Base-by-base conservation (phyloP, 306 rosid genomes). In the Gynostemma pentaphyllum region DNA sequence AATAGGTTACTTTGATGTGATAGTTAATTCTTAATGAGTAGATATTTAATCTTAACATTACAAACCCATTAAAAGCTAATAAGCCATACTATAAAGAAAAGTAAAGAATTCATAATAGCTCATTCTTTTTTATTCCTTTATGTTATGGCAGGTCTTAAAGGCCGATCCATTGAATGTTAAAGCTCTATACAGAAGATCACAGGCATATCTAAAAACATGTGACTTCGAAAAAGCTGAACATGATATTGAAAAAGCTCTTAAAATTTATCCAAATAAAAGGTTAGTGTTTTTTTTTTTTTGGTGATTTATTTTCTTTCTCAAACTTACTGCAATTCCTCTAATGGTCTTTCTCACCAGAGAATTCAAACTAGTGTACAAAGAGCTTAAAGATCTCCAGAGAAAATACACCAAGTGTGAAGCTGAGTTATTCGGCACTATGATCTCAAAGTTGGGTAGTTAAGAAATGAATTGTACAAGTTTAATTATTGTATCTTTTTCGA, bases 181-280 rank as follows among this genome's bases (percentile, higher is more conserved):
- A 72, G 94, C 89, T 70, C 83, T 86, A 3, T 86, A 86, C 41
- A 80, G 89, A 76, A 67, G 94, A 81, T 65, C 80, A 14, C 94
- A 83, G 67, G 89, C 87, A 53, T 83, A 74, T 44, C 30, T 78
- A 22, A 74, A 73, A 73, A 76, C 78, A 55, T 76, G 78, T 21
- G 85, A 83, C 26, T 73, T 86, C 22, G 89, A 79, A 68, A 80
- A 78, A 68, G 87, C 89, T 9, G 85, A 86, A 57, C 76, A 54
- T 64, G 94, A 86, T 48, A 76, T 83, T 26, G 74, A 66, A 56
- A 79, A 46, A 73, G 87, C 87, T 26, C 52, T 86, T 8, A 63
- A 19, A 4, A 76, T 81, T 79, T 87, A 83, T 70, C 89, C 87
- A 60, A 79, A 76, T 42, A 86, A 79, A 66, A 86, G 85, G 94